phyloP scores from a whole-genome alignment of 2,329 filamentous ascomycete genomes.

The Epichloe festucae region DNA sequence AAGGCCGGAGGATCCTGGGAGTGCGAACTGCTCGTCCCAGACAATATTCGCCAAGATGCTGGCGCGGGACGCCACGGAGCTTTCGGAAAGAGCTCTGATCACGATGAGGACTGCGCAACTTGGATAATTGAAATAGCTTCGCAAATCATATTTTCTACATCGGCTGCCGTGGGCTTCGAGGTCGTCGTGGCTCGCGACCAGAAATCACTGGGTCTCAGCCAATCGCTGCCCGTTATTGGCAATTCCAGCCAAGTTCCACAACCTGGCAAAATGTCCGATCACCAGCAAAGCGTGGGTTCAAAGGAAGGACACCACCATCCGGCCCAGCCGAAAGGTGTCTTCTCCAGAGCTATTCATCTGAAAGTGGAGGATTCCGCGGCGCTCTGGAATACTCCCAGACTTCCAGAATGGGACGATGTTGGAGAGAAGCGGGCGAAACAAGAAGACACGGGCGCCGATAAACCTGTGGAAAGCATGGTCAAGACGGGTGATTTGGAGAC shows the following conservation, averaged over 20 bases:
- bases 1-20: conserved; percentile 87
- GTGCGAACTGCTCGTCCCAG: conserved; percentile 67
- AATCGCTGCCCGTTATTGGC: conserved; percentile 31
- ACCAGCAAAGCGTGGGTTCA: conserved; percentile 49
- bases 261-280: conserved; percentile 65
- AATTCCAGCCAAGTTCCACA: conserved; percentile 36
- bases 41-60: conserved; percentile 57
- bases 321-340: conserved; percentile 62
- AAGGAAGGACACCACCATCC: conserved; percentile 46
- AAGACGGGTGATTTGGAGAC: conserved; percentile 20
- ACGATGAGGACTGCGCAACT: conserved; percentile 46
- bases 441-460: conserved; percentile 13
- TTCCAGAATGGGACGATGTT: conserved; percentile 52
- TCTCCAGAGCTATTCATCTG: conserved; percentile 65
- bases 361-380: conserved; percentile 78
- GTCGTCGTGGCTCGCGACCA: conserved; percentile 75
- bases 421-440: conserved; percentile 17
- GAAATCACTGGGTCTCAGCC: conserved; percentile 59
- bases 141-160: conserved; percentile 86
- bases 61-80: conserved; percentile 30
- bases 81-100: conserved; percentile 31
- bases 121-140: conserved; percentile 90
- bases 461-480: conserved; percentile 20
- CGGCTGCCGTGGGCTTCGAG: conserved; percentile 80
- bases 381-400: conserved; percentile 81